A percentile compares a stretch with the other conserved stretches of the same genome.
Evolutionary conservation across 129 eudicot species (phyloP).

Genomic region (Silybum marianum): DNA sequence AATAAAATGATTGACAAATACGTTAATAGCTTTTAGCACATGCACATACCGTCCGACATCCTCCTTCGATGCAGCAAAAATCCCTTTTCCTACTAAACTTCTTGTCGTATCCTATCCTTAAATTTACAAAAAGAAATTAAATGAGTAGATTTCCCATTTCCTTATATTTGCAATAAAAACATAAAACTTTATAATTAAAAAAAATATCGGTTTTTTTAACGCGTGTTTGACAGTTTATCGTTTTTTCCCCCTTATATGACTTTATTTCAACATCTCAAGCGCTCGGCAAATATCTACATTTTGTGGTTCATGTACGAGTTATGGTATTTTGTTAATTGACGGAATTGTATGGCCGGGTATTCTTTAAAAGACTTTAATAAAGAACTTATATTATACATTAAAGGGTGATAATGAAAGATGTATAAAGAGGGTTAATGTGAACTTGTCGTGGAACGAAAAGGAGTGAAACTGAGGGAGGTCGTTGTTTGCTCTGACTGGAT

Average conservation of each 20-base stretch:
- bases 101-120: conserved; percentile 7
- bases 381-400: neutral
- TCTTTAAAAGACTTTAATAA: neutral
- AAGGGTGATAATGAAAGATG: neutral
- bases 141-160: conserved; percentile 17
- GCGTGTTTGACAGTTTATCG: neutral
- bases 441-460: neutral
- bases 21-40: conserved; percentile 3
- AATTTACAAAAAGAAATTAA: neutral
- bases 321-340: neutral
- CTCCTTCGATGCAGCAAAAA: conserved; percentile 24
- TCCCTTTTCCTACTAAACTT: neutral
- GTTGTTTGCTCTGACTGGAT: neutral
- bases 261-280: conserved; percentile 3
- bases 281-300: neutral
- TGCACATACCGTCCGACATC: neutral
- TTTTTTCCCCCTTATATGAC: neutral
- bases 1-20: too few species aligned
- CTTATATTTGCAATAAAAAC: too few species aligned
- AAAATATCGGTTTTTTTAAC: neutral
- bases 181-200: too few species aligned
- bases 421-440: neutral
- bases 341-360: neutral
- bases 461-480: neutral
- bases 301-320: neutral